Evolutionary conservation across 2,329 filamentous ascomycete genomes (phyloP), one percentile per base, ranked within the genome.

Genomic region (Neonectria faginata): DNA sequence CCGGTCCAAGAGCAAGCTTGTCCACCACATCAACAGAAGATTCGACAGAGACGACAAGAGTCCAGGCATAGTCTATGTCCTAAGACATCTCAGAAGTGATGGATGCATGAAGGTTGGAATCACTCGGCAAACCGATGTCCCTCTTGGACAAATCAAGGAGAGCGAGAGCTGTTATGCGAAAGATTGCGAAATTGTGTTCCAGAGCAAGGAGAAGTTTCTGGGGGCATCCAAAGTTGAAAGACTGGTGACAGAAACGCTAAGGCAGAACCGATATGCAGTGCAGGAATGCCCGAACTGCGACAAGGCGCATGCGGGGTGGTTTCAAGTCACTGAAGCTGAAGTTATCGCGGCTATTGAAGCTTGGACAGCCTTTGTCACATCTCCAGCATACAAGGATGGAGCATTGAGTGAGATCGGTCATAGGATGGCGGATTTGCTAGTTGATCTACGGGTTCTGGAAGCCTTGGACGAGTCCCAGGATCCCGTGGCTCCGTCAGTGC

Each of bases 341-440:
- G 22, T 45, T 11, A 25, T 45, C 11, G 20, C 18, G 20, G 42
- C 42, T 3, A 16, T 45, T 25, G 20, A 45, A 3, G 20, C 42
- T 45, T 45, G 42, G 42, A 45, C 42, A 25, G 42, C 42, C 11
- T 45, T 45, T 45, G 42, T 45, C 20, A 45, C 11, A 45, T 45
- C 42, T 14, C 20, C 20, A 22, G 42, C 42, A 14, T 45, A 45
- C 12, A 25, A 6, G 5, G 42, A 45, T 25, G 42, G 42, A 7
- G 25, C 14, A 12, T 25, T 45, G 42, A 45, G 42, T 18, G 42
- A 45, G 2, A 12, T 22, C 16, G 42, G 42, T 8, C 42, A 45
- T 25, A 22, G 11, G 5, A 45, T 45, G 42, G 20, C 42, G 7
- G 42, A 45, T 45, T 11, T 7, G 5, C 18, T 45, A 2, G 42